These are phyloP conservation scores for Celoporthe dispersa DNA, from an alignment of 2,329 filamentous ascomycete genomes.

Conservation along the genomic window DNA sequence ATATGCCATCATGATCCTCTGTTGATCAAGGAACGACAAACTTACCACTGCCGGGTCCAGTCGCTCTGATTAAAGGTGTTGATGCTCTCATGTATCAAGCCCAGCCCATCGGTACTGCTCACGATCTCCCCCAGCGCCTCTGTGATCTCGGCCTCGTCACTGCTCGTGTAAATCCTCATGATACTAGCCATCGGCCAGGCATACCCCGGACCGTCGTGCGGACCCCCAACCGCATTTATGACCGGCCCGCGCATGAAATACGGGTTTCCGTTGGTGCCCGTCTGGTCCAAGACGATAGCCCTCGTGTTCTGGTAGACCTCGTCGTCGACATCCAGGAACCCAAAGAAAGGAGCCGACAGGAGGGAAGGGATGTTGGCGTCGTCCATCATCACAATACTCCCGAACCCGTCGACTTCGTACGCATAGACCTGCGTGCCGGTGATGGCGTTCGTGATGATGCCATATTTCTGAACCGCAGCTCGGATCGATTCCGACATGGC, in stretches of 20 bases:
- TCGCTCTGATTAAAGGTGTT: conserved; percentile 61
- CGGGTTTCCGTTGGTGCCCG: conserved; percentile 65
- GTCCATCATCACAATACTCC: conserved; percentile 64
- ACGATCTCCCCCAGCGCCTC: conserved; percentile 67
- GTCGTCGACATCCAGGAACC: conserved; percentile 61
- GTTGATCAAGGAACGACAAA: neutral
- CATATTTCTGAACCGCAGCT: conserved; percentile 33
- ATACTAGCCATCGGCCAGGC: conserved; percentile 90
- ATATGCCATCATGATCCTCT: neutral
- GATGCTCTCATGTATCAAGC: conserved; percentile 81
- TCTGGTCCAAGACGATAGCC: conserved; percentile 63
- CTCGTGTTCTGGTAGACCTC: conserved; percentile 74
- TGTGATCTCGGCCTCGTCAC: conserved; percentile 75
- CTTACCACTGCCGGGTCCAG: conserved; percentile 51
- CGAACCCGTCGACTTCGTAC: conserved; percentile 74
- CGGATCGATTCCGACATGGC: conserved; percentile 57
- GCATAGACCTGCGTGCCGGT: conserved; percentile 56
- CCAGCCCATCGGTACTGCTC: conserved; percentile 71
- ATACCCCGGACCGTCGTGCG: conserved; percentile 64
- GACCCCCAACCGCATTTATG: conserved; percentile 56
- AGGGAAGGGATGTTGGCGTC: conserved; percentile 70
- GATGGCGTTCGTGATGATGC: conserved; percentile 52
- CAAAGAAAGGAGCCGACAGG: conserved; percentile 64
- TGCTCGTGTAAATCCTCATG: conserved; percentile 76
- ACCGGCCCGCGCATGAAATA: conserved; percentile 64